A percentile compares a stretch with the other conserved stretches of the same genome.
These are phyloP conservation scores for Podospora pseudopauciseta DNA, from an alignment of 495 filamentous ascomycete genomes.

Conservation along the genomic window DNA sequence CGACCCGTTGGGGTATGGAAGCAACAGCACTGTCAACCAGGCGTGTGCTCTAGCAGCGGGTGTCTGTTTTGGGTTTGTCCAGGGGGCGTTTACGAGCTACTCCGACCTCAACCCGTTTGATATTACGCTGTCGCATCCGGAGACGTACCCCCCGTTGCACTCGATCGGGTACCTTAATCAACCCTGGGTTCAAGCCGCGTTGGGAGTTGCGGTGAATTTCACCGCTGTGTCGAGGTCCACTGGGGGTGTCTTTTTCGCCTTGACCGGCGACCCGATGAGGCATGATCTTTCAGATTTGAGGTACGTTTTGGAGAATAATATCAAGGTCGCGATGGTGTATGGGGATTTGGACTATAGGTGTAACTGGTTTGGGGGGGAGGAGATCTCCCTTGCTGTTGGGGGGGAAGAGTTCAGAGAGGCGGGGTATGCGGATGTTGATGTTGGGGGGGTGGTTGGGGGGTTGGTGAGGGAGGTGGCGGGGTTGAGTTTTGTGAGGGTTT, in stretches of 20 bases:
- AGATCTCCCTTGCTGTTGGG: conserved; percentile 53
- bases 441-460: conserved; percentile 48
- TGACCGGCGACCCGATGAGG: conserved; percentile 24
- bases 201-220: conserved; percentile 57
- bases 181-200: conserved; percentile 45
- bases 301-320: conserved; percentile 50
- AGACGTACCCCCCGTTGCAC: not conserved
- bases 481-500: conserved; percentile 59
- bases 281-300: conserved; percentile 50
- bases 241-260: conserved; percentile 36
- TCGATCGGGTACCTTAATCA: conserved; percentile 2
- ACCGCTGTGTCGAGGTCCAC: conserved; percentile 40
- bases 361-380: conserved; percentile 56
- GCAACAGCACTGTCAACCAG: conserved; percentile 8
- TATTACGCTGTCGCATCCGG: not conserved
- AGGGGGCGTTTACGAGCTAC: not conserved
- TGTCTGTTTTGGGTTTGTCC: conserved; percentile 3
- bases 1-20: not conserved
- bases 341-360: conserved; percentile 60
- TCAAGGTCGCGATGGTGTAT: conserved; percentile 59
- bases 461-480: conserved; percentile 57
- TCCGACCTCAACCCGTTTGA: conserved; percentile 5
- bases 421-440: conserved; percentile 48
- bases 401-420: conserved; percentile 39
- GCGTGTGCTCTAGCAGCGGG: not conserved